Conservation (phyloP, 768 basidiomycete genomes). For the Paxillus involutus region DNA sequence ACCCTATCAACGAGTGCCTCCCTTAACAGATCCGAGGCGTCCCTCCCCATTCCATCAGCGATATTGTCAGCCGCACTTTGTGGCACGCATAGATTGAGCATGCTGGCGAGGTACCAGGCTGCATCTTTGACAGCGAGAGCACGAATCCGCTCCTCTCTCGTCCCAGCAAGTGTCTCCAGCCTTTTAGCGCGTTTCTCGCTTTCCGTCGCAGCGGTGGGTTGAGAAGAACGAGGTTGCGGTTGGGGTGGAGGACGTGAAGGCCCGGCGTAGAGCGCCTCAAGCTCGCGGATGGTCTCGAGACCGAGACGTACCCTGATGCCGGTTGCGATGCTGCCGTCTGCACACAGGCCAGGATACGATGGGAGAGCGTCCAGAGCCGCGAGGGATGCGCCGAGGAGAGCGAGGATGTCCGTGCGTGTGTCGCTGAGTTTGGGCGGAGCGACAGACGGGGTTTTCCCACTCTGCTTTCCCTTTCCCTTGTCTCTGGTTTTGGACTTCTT, state of each 20-base stretch:
- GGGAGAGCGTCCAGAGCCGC: constrained; percentile 17
- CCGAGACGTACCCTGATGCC: constrained; percentile 23
- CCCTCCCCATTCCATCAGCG: background rate
- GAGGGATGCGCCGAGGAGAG: constrained; percentile 22
- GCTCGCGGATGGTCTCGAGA: constrained; percentile 28
- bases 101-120: constrained; percentile 26
- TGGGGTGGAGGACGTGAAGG: background rate
- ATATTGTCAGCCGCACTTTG: background rate
- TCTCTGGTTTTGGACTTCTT: constrained; percentile 1
- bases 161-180: constrained; percentile 10
- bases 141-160: constrained; percentile 18
- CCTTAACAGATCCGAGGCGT: constrained; percentile 1
- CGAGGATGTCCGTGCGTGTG: constrained; percentile 19
- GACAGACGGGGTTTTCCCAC: background rate
- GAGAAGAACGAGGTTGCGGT: background rate
- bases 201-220: background rate
- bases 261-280: constrained; percentile 19
- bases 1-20: constrained; percentile 21
- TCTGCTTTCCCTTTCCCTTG: constrained; percentile 4
- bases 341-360: background rate
- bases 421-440: constrained; percentile 7
- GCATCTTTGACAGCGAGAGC: constrained; percentile 27
- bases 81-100: constrained; percentile 23
- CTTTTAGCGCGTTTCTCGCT: constrained; percentile 2
- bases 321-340: background rate